Conservation (phyloP, 2,329 filamentous ascomycete species). For the Peltaster fructicola region DNA sequence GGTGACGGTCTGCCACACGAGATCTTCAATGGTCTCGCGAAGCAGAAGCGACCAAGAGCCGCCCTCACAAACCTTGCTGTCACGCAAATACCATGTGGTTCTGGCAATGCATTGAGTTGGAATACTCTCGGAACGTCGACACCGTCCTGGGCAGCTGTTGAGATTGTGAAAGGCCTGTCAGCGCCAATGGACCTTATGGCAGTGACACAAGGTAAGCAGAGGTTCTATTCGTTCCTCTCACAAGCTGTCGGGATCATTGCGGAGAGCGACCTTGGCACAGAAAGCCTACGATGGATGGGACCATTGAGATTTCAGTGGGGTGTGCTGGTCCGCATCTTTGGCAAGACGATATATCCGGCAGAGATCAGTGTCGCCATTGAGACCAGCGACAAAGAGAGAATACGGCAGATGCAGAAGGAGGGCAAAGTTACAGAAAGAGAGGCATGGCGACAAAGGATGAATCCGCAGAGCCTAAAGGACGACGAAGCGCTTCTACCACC, state of each 20-base stretch:
- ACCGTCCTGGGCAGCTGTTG: slow-evolving; percentile 58
- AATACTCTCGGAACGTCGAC: slow-evolving; percentile 72
- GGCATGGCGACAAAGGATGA: too few species aligned
- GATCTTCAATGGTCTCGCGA: slow-evolving; percentile 81
- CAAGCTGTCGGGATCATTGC: slow-evolving; percentile 82
- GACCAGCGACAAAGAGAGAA: slow-evolving; percentile 53
- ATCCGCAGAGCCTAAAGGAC: too few species aligned
- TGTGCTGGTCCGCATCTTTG: slow-evolving; percentile 57
- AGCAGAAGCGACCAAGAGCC: slow-evolving; percentile 52
- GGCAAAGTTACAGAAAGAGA: slow-evolving; percentile 40
- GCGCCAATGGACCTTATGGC: slow-evolving; percentile 74
- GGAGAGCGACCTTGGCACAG: slow-evolving; percentile 76
- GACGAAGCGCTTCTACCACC: slow-evolving; percentile 50
- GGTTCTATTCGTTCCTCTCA: slow-evolving; percentile 73
- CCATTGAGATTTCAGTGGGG: slow-evolving; percentile 69
- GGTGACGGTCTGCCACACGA: slow-evolving; percentile 87
- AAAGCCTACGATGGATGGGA: slow-evolving; percentile 88
- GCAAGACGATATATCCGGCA: slow-evolving; percentile 68
- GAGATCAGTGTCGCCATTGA: slow-evolving; percentile 76
- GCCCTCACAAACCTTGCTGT: slow-evolving; percentile 67
- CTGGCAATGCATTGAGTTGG: slow-evolving; percentile 82
- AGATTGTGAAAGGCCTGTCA: slow-evolving; percentile 72
- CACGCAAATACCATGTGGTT: slow-evolving; percentile 77
- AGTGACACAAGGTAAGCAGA: slow-evolving; percentile 60
- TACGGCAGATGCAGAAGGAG: slow-evolving; percentile 52